Conservation (phyloP, 441 rosid species). For the Populus trichocarpa region DNA sequence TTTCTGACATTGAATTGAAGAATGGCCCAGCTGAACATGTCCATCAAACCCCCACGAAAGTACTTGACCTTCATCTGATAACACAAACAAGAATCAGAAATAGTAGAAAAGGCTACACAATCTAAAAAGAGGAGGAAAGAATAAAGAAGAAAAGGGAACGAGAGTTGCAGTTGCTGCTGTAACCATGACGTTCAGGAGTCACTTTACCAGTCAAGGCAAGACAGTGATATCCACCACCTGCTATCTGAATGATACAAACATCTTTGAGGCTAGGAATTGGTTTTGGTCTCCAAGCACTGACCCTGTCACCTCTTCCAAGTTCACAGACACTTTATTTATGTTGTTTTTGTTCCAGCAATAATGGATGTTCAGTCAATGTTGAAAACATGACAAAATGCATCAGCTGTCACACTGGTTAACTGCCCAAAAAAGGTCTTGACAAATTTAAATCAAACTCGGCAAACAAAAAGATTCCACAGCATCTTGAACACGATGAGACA, state of each 20-base stretch:
- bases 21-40: constrained; percentile 79
- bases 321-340: constrained; percentile 30
- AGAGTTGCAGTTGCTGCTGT: neutral
- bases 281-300: constrained; percentile 84
- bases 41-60: constrained; percentile 97
- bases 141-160: neutral
- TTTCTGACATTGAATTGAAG: constrained; percentile 51
- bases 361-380: neutral
- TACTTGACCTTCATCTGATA: constrained; percentile 71
- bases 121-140: neutral
- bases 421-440: neutral
- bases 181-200: neutral
- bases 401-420: neutral
- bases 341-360: too few relatives aligned
- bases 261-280: constrained; percentile 59
- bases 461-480: neutral
- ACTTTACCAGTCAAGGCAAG: constrained; percentile 77
- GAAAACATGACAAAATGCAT: neutral
- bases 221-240: constrained; percentile 88
- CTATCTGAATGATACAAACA: constrained; percentile 60
- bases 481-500: neutral
- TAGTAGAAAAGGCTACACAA: neutral
- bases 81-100: constrained; percentile 15
- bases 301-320: constrained; percentile 81
- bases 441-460: too few relatives aligned